Evolutionary conservation across 2,329 filamentous ascomycete genomes (phyloP).

Genomic region (Pleurostoma richardsiae): DNA sequence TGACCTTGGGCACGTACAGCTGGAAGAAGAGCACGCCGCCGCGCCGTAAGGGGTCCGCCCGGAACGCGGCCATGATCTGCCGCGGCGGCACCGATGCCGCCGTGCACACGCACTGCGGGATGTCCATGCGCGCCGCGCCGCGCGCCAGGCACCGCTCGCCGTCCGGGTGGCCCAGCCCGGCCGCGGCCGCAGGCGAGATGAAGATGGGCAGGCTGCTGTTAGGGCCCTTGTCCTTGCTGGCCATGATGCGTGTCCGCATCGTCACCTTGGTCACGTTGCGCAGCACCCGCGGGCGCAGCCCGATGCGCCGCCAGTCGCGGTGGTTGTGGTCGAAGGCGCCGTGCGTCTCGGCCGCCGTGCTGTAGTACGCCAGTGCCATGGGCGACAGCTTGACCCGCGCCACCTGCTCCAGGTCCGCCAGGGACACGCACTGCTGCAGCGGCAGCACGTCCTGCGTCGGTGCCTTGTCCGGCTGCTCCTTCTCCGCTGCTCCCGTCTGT

Average conservation of each 20-base stretch:
- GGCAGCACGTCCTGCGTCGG: no score
- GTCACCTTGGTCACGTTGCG: constrained; percentile 17
- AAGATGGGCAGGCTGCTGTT: constrained; percentile 44
- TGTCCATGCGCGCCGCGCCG: constrained; percentile 35
- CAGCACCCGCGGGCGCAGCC: constrained; percentile 20
- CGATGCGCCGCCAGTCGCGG: constrained; percentile 6
- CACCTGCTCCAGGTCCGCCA: background rate
- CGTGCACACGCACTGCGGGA: constrained; percentile 31
- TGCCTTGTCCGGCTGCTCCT: no score
- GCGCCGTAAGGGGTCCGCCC: constrained; percentile 16
- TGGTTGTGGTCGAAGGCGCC: constrained; percentile 7
- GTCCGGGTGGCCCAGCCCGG: constrained; percentile 33
- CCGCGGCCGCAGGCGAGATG: constrained; percentile 40
- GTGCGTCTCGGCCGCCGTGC: constrained; percentile 5
- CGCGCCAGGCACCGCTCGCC: constrained; percentile 40
- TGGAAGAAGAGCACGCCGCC: constrained; percentile 23
- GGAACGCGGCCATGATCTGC: constrained; percentile 28
- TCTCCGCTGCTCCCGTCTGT: no score
- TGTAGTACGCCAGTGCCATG: constrained; percentile 6
- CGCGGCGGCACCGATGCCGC: constrained; percentile 18
- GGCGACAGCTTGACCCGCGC: no score
- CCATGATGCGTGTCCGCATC: constrained; percentile 16
- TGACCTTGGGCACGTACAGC: constrained; percentile 25
- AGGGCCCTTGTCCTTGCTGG: constrained; percentile 20
- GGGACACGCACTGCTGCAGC: no score